Evolutionary conservation across 805 yeast genomes (phyloP).

Genomic region (Cyberlindnera mycetangii): DNA sequence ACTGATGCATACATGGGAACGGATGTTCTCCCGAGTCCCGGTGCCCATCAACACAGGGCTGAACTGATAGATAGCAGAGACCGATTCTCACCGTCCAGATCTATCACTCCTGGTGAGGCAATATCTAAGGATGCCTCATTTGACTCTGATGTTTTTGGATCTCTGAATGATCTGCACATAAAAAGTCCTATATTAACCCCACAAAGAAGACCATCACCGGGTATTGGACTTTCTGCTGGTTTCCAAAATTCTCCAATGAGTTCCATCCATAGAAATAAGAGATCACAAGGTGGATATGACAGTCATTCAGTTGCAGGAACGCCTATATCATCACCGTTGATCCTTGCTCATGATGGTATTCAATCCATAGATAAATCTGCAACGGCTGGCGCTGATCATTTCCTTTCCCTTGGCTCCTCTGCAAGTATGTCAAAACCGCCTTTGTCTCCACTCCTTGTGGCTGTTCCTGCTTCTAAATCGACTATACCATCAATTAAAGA

Average conservation of each 20-base stretch:
- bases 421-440: conserved; percentile 51
- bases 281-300: conserved; percentile 19
- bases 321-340: conserved; percentile 58
- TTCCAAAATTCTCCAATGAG: conserved; percentile 50
- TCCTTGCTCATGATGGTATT: conserved; percentile 44
- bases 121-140: conserved; percentile 13
- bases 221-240: conserved; percentile 10
- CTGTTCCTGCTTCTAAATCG: conserved; percentile 53
- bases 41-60: conserved; percentile 4
- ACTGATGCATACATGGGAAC: conserved; percentile 39
- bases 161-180: conserved; percentile 27
- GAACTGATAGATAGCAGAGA: conserved; percentile 17
- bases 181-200: conserved; percentile 32
- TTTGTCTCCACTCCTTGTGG: conserved; percentile 73
- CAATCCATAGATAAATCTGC: conserved; percentile 28
- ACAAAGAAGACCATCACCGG: conserved; percentile 28
- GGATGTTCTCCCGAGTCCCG: conserved; percentile 39
- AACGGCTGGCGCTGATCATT: conserved; percentile 24
- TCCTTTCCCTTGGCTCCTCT: conserved; percentile 21
- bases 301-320: conserved; percentile 29
- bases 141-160: conserved; percentile 16
- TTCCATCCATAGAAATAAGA: conserved; percentile 53
- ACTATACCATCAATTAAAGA: conserved; percentile 73
- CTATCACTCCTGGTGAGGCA: conserved; percentile 47
- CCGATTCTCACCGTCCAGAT: conserved; percentile 30